Conservation (phyloP, 2,329 filamentous ascomycete genomes). For the Talaromyces sp. region DNA sequence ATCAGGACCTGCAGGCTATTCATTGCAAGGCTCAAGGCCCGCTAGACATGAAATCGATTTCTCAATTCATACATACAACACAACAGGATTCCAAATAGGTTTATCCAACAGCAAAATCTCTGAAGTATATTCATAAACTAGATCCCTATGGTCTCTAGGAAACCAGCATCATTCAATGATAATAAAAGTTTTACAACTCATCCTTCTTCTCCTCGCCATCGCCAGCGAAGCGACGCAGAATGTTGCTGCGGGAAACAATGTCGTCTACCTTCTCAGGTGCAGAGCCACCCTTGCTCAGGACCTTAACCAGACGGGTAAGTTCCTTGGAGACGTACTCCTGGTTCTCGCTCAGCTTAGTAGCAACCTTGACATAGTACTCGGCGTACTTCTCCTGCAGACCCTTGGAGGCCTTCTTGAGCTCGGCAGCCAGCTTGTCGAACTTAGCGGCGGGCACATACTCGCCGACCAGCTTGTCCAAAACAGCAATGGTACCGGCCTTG, state of each 20-base stretch:
- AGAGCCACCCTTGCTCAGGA: conserved; percentile 84
- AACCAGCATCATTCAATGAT: conserved; percentile 15
- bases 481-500: conserved; percentile 78
- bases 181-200: conserved; percentile 61
- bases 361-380: conserved; percentile 90
- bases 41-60: conserved; percentile 2
- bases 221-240: conserved; percentile 75
- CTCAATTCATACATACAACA: conserved; percentile 15
- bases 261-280: conserved; percentile 87
- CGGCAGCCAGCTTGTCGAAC: conserved; percentile 66
- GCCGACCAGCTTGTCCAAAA: conserved; percentile 73
- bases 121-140: conserved; percentile 3
- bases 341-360: conserved; percentile 80
- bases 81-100: conserved; percentile 9
- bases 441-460: conserved; percentile 68
- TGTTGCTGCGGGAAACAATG: conserved; percentile 81
- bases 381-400: conserved; percentile 78
- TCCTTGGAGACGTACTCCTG: conserved; percentile 83
- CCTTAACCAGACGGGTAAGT: conserved; percentile 73
- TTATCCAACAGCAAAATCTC: conserved; percentile 2
- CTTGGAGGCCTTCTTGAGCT: conserved; percentile 72
- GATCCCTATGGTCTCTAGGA: background rate
- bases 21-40: background rate
- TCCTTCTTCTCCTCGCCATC: conserved; percentile 67
- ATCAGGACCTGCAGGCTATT: background rate